Conservation (phyloP, 768 basidiomycete genomes). For the Epithele typhae region DNA sequence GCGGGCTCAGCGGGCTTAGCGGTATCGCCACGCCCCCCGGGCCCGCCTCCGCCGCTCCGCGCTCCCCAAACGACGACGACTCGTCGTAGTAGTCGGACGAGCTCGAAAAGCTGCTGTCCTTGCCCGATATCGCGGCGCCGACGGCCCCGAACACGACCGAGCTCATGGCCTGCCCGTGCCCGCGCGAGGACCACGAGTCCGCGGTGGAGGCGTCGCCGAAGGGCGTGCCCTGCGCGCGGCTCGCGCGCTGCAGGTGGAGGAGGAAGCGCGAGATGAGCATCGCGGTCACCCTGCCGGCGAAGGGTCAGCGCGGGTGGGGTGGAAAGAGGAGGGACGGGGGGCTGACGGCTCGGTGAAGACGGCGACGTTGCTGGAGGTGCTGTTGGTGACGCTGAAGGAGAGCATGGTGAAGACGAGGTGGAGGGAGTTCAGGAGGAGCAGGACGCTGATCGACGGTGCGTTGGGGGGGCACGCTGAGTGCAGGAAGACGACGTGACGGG, state of each 20-base stretch:
- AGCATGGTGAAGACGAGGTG: constrained; percentile 1
- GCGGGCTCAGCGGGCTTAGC: too few relatives aligned
- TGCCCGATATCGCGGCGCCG: too few relatives aligned
- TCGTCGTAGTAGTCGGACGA: too few relatives aligned
- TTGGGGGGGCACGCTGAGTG: neutral
- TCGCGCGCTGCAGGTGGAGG: neutral
- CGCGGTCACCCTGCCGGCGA: neutral
- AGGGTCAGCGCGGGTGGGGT: neutral
- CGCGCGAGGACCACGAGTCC: too few relatives aligned
- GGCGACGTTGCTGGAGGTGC: neutral
- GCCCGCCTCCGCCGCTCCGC: too few relatives aligned
- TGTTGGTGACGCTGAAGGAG: neutral
- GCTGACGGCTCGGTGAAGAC: neutral
- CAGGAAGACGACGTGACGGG: neutral
- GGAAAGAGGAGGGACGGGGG: neutral
- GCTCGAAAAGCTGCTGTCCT: too few relatives aligned
- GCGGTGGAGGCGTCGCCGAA: neutral
- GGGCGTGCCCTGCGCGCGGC: neutral
- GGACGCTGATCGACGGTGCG: neutral
- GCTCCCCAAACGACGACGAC: too few relatives aligned
- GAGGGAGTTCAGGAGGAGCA: neutral
- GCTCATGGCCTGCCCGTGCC: too few relatives aligned
- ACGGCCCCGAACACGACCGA: neutral
- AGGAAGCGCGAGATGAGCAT: constrained; percentile 2
- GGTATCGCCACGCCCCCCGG: too few relatives aligned